Evolutionary conservation across 306 rosid species (phyloP).

Genomic region (Mimosa pudica): DNA sequence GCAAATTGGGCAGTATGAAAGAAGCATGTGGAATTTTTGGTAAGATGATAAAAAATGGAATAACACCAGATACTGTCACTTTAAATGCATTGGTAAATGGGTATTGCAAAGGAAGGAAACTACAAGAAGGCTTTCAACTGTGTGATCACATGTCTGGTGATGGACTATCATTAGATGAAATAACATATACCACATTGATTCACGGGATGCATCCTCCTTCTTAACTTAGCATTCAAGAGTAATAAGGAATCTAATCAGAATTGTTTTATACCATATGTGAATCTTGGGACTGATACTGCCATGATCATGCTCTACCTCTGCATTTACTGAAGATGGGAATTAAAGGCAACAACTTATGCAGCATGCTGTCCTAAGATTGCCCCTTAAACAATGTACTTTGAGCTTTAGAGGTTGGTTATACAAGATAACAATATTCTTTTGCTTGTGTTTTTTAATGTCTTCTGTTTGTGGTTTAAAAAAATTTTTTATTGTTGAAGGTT

Average conservation of each 20-base stretch:
- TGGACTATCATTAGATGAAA: conserved; percentile 53
- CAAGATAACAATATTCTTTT: conserved; percentile 21
- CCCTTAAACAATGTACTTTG: conserved; percentile 8
- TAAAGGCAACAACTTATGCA: conserved; percentile 29
- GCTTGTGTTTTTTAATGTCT: conserved; percentile 12
- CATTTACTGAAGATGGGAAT: conserved; percentile 23
- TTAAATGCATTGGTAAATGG: conserved; percentile 57
- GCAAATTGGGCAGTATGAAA: conserved; percentile 65
- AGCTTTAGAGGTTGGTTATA: conserved; percentile 45
- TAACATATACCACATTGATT: conserved; percentile 55
- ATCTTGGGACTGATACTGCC: conserved; percentile 25
- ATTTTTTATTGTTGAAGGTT: conserved; percentile 5
- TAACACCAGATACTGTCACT: conserved; percentile 61
- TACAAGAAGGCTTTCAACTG: conserved; percentile 45
- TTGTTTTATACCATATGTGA: background rate
- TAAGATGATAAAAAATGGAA: conserved; percentile 57
- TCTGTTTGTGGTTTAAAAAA: background rate
- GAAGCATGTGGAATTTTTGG: conserved; percentile 56
- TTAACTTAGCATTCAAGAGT: conserved; percentile 37
- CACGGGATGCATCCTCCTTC: conserved; percentile 51
- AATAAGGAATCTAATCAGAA: conserved; percentile 31
- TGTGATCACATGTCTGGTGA: conserved; percentile 45
- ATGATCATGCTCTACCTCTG: conserved; percentile 16
- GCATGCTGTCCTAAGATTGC: conserved; percentile 25
- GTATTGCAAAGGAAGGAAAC: conserved; percentile 50